Percentiles rank a stretch among this genome's conserved stretches.
Conservation (phyloP, 2,329 filamentous ascomycete species). For the Xylariaceae sp. region DNA sequence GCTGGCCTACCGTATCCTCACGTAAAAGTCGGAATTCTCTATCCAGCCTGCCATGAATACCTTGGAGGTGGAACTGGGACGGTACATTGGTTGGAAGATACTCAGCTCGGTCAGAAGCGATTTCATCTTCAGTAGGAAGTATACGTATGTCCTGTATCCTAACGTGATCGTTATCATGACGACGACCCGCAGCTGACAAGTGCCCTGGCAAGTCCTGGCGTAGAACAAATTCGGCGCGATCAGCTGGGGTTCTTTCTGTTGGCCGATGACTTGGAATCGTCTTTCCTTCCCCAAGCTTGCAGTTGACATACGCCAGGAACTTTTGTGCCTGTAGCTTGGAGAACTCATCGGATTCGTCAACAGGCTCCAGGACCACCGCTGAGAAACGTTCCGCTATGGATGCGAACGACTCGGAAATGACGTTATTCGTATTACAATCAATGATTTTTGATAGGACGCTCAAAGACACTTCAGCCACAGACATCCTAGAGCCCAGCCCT, state of each 20-base stretch:
- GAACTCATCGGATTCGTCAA: conserved; percentile 16
- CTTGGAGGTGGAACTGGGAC: conserved; percentile 34
- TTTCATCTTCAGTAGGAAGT: conserved; percentile 45
- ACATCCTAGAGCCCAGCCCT: conserved; percentile 11
- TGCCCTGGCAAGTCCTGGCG: conserved; percentile 29
- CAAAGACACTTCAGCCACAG: conserved; percentile 25
- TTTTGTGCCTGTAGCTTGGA: conserved; percentile 25
- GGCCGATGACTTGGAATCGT: conserved; percentile 6
- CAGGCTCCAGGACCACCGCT: conserved; percentile 3
- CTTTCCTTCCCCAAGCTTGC: conserved; percentile 27
- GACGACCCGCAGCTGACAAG: conserved; percentile 26
- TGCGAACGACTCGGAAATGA: conserved; percentile 25
- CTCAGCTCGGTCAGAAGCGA: conserved; percentile 36
- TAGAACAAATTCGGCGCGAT: conserved; percentile 26
- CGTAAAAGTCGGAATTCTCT: conserved; percentile 52
- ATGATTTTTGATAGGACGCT: conserved; percentile 30
- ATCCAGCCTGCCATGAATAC: conserved; percentile 46
- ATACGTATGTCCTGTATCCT: conserved; percentile 44
- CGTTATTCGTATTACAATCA: conserved; percentile 33
- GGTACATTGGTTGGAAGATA: conserved; percentile 40
- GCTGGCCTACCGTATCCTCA: conserved; percentile 50
- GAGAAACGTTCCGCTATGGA: conserved; percentile 11
- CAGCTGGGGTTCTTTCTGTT: conserved; percentile 5
- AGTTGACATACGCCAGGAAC: conserved; percentile 27
- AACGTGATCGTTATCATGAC: conserved; percentile 47